phyloP scores from a whole-genome alignment of 208 protist genomes.

The Leishmania tropica region DNA sequence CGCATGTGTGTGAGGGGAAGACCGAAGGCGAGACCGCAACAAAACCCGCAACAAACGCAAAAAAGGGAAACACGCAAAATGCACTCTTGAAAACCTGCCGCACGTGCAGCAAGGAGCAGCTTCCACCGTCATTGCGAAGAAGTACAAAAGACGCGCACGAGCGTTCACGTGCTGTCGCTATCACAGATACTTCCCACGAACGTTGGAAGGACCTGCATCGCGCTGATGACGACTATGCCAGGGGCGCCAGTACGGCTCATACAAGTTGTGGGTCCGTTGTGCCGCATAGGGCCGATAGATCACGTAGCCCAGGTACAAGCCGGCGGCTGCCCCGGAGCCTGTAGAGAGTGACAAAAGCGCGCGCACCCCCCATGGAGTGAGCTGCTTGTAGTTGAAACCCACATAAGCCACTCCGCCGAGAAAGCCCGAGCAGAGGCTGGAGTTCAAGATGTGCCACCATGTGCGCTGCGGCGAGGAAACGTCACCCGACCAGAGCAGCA shows the following conservation, averaged over 20 bases:
- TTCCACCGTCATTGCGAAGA: background rate
- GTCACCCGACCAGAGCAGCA: conserved; percentile 31
- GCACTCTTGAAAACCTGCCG: background rate
- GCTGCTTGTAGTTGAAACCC: conserved; percentile 45
- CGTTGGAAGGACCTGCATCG: conserved; percentile 45
- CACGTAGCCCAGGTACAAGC: conserved; percentile 55
- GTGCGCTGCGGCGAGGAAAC: conserved; percentile 54
- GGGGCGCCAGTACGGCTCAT: conserved; percentile 84
- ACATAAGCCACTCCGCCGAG: conserved; percentile 53
- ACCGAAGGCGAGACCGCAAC: background rate
- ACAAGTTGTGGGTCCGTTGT: conserved; percentile 54
- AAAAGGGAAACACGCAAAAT: background rate
- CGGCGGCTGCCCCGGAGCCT: conserved; percentile 21
- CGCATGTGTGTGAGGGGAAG: background rate
- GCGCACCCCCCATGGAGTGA: conserved; percentile 72
- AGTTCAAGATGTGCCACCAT: conserved; percentile 62
- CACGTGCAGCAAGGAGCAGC: background rate
- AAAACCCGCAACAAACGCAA: background rate
- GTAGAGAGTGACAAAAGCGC: conserved; percentile 39
- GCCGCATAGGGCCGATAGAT: conserved; percentile 69
- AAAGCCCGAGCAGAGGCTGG: conserved; percentile 44
- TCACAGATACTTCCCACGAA: conserved; percentile 80
- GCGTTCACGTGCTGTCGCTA: background rate
- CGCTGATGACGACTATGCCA: conserved; percentile 65
- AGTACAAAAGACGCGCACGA: background rate